Evolutionary conservation across 345 rosid genomes (phyloP).

Genomic region (Heritiera fomes): DNA sequence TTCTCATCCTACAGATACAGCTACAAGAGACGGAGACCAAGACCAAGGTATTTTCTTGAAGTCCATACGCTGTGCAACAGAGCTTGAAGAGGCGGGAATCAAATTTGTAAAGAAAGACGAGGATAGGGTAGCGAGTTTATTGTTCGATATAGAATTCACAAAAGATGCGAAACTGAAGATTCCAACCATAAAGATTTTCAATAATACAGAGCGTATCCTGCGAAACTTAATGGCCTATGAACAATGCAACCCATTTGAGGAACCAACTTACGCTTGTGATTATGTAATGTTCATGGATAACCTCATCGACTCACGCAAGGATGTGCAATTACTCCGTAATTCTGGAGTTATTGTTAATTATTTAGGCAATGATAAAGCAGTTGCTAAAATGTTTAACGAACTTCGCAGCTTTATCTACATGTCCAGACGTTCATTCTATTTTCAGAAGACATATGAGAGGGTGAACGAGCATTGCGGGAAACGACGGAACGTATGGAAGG

Average conservation of each 20-base stretch:
- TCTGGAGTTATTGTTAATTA: slow-evolving; percentile 13
- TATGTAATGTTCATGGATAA: slow-evolving; percentile 24
- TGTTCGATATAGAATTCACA: not conserved
- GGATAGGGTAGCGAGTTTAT: too few relatives aligned
- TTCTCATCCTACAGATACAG: too few relatives aligned
- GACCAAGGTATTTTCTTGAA: too few relatives aligned
- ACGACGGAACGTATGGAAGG: slow-evolving; percentile 21
- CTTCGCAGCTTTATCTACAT: not conserved
- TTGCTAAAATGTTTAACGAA: slow-evolving; percentile 27
- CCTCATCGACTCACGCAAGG: slow-evolving; percentile 23
- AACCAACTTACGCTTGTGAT: not conserved
- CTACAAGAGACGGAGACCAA: too few relatives aligned
- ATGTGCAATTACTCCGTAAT: slow-evolving; percentile 25
- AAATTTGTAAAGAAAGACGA: not conserved
- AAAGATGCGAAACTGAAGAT: not conserved
- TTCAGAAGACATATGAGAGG: not conserved
- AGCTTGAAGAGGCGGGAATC: not conserved
- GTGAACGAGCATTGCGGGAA: slow-evolving; percentile 13
- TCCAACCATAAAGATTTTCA: not conserved
- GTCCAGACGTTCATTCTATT: not conserved
- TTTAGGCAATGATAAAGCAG: slow-evolving; percentile 27
- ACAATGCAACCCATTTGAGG: not conserved
- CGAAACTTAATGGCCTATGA: not conserved
- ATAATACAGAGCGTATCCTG: not conserved
- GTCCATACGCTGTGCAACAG: not conserved